Base-by-base conservation (phyloP, 306 rosid genomes). In the Pyrus bretschneideri region DNA sequence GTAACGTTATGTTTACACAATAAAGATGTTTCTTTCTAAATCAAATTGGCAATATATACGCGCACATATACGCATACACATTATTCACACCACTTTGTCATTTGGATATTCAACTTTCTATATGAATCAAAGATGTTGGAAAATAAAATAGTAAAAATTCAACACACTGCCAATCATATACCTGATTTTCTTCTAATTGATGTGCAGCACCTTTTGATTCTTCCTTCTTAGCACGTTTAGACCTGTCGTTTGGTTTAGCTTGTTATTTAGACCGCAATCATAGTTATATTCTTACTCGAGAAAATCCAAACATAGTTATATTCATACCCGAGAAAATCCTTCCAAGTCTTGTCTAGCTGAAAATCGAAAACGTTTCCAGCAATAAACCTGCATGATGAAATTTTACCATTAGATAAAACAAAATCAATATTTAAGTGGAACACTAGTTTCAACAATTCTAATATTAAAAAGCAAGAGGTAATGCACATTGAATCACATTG, bases 321-420 rank as follows among this genome's bases (percentile, higher is more conserved):
- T 74, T 33, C 84, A 69, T 85, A 94, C 98, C 85, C 88, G 86
- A 22, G 98, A 95, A 84, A 95, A 95, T 65, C 98, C 98, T 54
- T 95, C 98, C 82, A 95, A 90, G 85, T 95, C 98, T 72, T 95
- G 98, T 64, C 98, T 88, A 74, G 98, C 98, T 18, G 98, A 87
- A 81, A 95, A 87, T 65, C 97, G 89, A 66, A 95, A 92, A 70
- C 98, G 93, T 86, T 95, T 95, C 98, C 98, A 95, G 90, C 97
- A 95, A 71, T 89, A 95, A 79, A 95, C 98, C 98, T 94, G 91
- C 81, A 85, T 71, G 71, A 69, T 38, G 46, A 68, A 83, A 69
- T 62, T 59, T 54, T 21, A 71, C 61, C 19, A 62, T 69, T 18
- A 18, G 54, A 76, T 42, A 29, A 45, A 44, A 58, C 4, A 11